These are phyloP conservation scores for Massospora cicadina DNA, from an alignment of 371 early-diverging fungal species.

Conservation along the genomic window DNA sequence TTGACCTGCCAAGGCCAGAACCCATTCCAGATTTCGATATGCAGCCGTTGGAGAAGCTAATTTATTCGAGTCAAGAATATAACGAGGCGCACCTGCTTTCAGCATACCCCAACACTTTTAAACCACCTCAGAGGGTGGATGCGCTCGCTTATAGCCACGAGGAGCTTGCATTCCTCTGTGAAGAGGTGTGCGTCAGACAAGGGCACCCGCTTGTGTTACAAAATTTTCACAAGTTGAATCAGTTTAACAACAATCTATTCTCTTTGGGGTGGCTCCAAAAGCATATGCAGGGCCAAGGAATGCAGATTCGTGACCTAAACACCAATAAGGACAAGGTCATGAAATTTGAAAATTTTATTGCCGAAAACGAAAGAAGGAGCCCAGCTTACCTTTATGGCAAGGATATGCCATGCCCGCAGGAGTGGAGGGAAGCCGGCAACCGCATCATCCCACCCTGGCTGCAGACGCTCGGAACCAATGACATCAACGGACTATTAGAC, in stretches of 20 bases:
- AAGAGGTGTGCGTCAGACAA: not conserved
- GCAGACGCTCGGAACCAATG: slow-evolving; percentile 17
- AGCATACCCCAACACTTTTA: not conserved
- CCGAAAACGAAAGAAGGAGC: not conserved
- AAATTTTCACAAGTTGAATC: slow-evolving; percentile 18
- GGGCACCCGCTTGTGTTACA: slow-evolving; percentile 28
- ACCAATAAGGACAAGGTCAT: slow-evolving; percentile 1
- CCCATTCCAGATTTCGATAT: too few species aligned
- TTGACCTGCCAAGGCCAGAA: too few species aligned
- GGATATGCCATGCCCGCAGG: slow-evolving; percentile 17
- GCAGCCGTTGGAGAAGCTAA: too few species aligned
- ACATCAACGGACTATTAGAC: slow-evolving; percentile 14
- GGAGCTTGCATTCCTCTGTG: not conserved
- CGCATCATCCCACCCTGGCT: slow-evolving; percentile 15
- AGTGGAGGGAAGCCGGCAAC: slow-evolving; percentile 15
- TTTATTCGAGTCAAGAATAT: too few species aligned
- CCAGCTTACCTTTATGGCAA: slow-evolving; percentile 15
- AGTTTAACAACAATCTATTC: slow-evolving; percentile 20
- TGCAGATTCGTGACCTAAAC: slow-evolving; percentile 4
- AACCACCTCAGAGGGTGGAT: not conserved
- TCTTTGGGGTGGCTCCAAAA: slow-evolving; percentile 16
- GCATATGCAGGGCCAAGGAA: slow-evolving; percentile 10
- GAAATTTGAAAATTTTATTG: slow-evolving; percentile 2
- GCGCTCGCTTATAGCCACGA: not conserved
- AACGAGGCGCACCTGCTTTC: not conserved